Evolutionary conservation across 805 yeast species (phyloP).

Genomic region (Torulaspora gathmanii): DNA sequence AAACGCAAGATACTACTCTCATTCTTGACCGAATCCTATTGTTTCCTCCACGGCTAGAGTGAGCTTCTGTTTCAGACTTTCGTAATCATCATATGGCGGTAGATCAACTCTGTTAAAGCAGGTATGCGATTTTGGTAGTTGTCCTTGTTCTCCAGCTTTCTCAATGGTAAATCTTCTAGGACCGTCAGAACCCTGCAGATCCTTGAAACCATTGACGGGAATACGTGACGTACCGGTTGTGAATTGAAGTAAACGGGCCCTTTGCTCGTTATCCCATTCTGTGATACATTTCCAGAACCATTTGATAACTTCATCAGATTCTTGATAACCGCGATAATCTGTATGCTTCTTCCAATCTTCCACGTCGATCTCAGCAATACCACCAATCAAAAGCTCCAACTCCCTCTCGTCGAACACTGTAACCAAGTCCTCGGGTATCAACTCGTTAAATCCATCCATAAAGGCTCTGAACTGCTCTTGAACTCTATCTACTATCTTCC

Average conservation of each 20-base stretch:
- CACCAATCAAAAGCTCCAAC: slow-evolving; percentile 93
- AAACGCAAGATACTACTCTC: slow-evolving; percentile 6
- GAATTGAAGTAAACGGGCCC: slow-evolving; percentile 90
- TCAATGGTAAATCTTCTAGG: slow-evolving; percentile 98
- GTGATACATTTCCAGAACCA: slow-evolving; percentile 97
- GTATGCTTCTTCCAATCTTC: slow-evolving; percentile 99
- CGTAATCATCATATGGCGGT: slow-evolving; percentile 87
- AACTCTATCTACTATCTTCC: slow-evolving; percentile 90
- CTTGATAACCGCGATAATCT: slow-evolving; percentile 96
- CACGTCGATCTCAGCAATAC: slow-evolving; percentile 94
- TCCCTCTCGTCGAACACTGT: slow-evolving; percentile 98
- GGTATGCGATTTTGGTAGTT: slow-evolving; percentile 94
- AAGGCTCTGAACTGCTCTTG: slow-evolving; percentile 95
- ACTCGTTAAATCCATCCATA: slow-evolving; percentile 94
- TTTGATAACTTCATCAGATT: slow-evolving; percentile 90
- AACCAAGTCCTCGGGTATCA: slow-evolving; percentile 93
- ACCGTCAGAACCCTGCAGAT: slow-evolving; percentile 97
- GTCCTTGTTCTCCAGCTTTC: slow-evolving; percentile 91
- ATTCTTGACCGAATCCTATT: slow-evolving; percentile 98
- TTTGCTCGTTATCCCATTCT: slow-evolving; percentile 95
- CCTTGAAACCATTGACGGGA: slow-evolving; percentile 98
- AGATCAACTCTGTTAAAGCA: slow-evolving; percentile 98
- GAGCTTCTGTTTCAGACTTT: slow-evolving; percentile 79
- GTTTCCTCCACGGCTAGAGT: slow-evolving; percentile 98
- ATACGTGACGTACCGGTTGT: slow-evolving; percentile 99